Evolutionary conservation across 2,329 filamentous ascomycete genomes (phyloP), one percentile per base, ranked within the genome.

Genomic region (Calonectria hawksworthii): DNA sequence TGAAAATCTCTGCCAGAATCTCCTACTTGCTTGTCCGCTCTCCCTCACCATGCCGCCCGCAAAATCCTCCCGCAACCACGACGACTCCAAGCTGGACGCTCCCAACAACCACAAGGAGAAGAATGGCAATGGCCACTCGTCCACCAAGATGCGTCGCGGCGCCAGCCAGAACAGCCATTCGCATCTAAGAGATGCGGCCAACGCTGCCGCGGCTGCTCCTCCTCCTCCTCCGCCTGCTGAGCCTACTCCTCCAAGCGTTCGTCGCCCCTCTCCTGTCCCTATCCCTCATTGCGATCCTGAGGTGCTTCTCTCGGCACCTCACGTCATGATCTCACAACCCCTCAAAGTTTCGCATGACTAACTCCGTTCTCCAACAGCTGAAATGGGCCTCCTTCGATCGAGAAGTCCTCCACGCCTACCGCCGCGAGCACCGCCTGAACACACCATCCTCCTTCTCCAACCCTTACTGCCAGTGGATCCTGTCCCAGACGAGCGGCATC

Each of bases 341-440:
- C n/a, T 56, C 32, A 21, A 51, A 44, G 44, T 34, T 64, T 38
- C 26, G 26, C 32, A 68, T 44, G 67, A 63, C 65, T 79, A 76
- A 76, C 80, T 68, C 32, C 28, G 67, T 21, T 70, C 34, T 71
- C 78, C 21, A 51, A 52, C 76, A 92, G 91, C 85, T 92, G 36
- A 87, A 93, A 82, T 96, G 94, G 94, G 86, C 90, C 23, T 90
- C 90, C 3, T 93, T 95, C 80, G 92, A 94, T 36, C 87, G 92
- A 74, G 86, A 91, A 64, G 87, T 94, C 63, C 91, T 97, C 65
- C 93, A 96, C 82, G 89, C 90, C 77, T 97, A 97, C 88, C 92
- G 94, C 76, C 91, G 94, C 82, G 90, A 94, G 77, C 93, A 96
- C 87, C 90, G 91, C 74, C 89, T 97, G 81, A 90, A 91, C 81